Evolutionary conservation across 495 filamentous ascomycete genomes (phyloP), one percentile per base, ranked within the genome.

Genomic region (Margaritispora aquatica): DNA sequence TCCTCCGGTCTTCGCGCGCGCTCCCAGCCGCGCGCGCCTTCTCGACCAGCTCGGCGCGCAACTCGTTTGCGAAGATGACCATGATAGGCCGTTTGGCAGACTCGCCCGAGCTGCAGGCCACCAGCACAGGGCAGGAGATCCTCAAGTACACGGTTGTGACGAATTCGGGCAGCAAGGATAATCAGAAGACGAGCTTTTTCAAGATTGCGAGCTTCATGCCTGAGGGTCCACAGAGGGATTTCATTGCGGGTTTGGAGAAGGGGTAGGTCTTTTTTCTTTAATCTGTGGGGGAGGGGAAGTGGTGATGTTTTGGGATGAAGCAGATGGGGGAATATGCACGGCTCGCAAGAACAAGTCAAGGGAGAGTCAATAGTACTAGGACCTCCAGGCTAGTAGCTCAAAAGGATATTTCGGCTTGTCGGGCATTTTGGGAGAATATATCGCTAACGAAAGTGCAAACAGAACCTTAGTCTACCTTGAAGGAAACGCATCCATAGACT

Each of bases 111-210:
- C 59, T 88, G 61, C 70, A 71, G 2, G 71, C 85, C 38, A 88
- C 87, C 49, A 76, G 77, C 65, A 84, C 75, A 26, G 89, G 89
- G 55, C 72, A 75, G 27, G 88, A 92, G 27, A 57, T 92, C 55
- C 60, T 96, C 58, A 75, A 74, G 49, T 96, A 91, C 70, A 64
- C 80, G 2, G 73, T 96, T 34, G 88, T 74, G 26, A 85, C 82
- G 36, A 76, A 69, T 59, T 66, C 67, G 56, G 88, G 88, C 1
- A 66, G 75, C 46, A 63, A 63, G 47, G 83, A 87, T 1, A 86
- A 89, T 70, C 75, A 77, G 50, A 71, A 81, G 63, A 88, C 87
- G 17, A 90, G 83, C 77, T 96, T 84, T 84, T 96, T 88, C 79
- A 77, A 77, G 51, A 74, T 96, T 41, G 71, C 81, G 3, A 79